Evolutionary conservation across 2,329 filamentous ascomycete genomes (phyloP).

Genomic region (Paecilomyces niveus): DNA sequence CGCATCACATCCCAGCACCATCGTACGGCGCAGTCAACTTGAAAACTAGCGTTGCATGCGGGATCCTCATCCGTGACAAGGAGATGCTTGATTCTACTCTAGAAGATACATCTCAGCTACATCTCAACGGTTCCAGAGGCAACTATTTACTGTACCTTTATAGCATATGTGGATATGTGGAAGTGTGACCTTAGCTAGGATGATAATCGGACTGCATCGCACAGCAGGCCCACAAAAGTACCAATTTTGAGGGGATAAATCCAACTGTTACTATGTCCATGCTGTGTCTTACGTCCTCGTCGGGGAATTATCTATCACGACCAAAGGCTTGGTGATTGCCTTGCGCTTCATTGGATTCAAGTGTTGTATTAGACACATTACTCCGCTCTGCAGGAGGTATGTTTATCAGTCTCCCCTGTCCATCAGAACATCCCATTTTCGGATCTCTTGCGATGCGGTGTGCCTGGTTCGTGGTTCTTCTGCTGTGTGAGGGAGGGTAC

Average conservation of each 20-base stretch:
- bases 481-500: background rate
- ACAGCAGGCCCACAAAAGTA: background rate
- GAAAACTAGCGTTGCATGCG: background rate
- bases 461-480: background rate
- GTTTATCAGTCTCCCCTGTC: background rate
- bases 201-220: background rate
- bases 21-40: background rate
- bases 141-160: background rate
- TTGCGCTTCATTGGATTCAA: background rate
- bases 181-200: background rate
- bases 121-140: background rate
- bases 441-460: background rate
- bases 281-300: background rate
- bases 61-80: background rate
- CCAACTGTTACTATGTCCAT: background rate
- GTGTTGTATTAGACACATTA: background rate
- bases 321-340: background rate
- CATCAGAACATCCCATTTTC: background rate
- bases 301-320: background rate
- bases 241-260: too few relatives aligned
- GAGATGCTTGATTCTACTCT: background rate
- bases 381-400: background rate
- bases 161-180: background rate
- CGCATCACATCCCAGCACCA: background rate
- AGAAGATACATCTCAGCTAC: background rate